phyloP scores from a whole-genome alignment of 164 flowering plant species.

The Euptelea pleiosperma region DNA sequence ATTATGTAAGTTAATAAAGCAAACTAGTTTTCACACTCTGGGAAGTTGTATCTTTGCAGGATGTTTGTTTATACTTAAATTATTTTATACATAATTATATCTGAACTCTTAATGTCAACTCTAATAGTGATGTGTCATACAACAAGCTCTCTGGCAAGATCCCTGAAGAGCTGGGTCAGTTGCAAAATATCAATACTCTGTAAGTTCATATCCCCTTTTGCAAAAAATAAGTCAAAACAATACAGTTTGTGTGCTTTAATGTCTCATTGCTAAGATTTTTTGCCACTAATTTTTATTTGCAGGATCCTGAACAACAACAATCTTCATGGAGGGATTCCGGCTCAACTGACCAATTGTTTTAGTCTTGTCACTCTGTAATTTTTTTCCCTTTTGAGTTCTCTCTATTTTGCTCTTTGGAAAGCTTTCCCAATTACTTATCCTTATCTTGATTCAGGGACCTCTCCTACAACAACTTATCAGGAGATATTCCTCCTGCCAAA shows the following conservation, averaged over 20 bases:
- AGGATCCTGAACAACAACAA: conserved; percentile 75
- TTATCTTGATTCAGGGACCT: conserved; percentile 46
- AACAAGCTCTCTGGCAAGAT: conserved; percentile 64
- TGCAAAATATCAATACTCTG: conserved; percentile 71
- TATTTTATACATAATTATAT: no score
- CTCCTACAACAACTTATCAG: conserved; percentile 83
- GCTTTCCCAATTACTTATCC: neutral
- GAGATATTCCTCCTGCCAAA: conserved; percentile 45
- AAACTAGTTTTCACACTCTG: no score
- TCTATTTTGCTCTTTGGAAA: neutral
- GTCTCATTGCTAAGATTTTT: neutral
- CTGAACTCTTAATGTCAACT: neutral
- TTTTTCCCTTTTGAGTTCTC: neutral
- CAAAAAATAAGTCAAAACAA: no score
- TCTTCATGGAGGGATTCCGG: conserved; percentile 64
- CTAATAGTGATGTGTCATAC: conserved; percentile 67
- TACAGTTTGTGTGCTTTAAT: neutral
- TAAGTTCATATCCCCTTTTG: conserved; percentile 26
- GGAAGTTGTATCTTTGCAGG: no score
- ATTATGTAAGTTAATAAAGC: conserved; percentile 45
- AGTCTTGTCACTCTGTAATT: conserved; percentile 66
- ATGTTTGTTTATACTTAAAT: no score
- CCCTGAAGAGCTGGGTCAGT: conserved; percentile 73
- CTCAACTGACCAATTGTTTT: conserved; percentile 71
- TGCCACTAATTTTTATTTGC: neutral